Conservation (phyloP, 352 stramenopile genomes). For the Globisporangium uncinulatum region DNA sequence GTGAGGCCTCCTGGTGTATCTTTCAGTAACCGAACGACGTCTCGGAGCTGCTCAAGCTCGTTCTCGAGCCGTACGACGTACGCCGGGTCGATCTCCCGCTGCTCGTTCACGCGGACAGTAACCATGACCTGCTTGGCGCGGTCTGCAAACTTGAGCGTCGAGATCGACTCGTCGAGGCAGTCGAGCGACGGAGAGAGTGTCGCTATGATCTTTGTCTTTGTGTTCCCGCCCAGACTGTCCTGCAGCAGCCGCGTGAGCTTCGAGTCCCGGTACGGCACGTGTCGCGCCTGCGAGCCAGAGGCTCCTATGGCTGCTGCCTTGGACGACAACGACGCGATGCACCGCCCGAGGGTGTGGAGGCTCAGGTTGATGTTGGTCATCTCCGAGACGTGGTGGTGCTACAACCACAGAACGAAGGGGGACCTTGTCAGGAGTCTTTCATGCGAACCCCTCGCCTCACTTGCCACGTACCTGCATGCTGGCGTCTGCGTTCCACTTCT, state of each 20-base stretch:
- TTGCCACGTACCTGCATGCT: slow-evolving; percentile 60
- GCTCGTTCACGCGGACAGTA: no score
- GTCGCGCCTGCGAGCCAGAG: slow-evolving; percentile 15
- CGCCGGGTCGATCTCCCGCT: slow-evolving; percentile 73
- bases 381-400: slow-evolving; percentile 84
- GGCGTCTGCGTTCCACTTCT: slow-evolving; percentile 88
- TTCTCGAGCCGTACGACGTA: slow-evolving; percentile 85
- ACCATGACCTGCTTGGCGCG: slow-evolving; percentile 88
- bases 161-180: slow-evolving; percentile 90
- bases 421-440: no score
- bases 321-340: slow-evolving; percentile 74
- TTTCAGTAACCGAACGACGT: slow-evolving; percentile 46
- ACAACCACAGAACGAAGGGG: neutral
- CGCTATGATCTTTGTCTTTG: slow-evolving; percentile 90
- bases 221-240: slow-evolving; percentile 85
- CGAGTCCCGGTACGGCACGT: slow-evolving; percentile 92
- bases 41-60: slow-evolving; percentile 77
- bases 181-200: slow-evolving; percentile 82
- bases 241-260: slow-evolving; percentile 92
- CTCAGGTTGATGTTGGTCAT: slow-evolving; percentile 95
- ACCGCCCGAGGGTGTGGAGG: slow-evolving; percentile 88
- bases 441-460: no score
- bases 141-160: slow-evolving; percentile 93
- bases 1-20: slow-evolving; percentile 7
- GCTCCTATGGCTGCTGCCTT: slow-evolving; percentile 13